phyloP scores from a whole-genome alignment of 768 basidiomycete genomes.

The Phaffia tasmanica region DNA sequence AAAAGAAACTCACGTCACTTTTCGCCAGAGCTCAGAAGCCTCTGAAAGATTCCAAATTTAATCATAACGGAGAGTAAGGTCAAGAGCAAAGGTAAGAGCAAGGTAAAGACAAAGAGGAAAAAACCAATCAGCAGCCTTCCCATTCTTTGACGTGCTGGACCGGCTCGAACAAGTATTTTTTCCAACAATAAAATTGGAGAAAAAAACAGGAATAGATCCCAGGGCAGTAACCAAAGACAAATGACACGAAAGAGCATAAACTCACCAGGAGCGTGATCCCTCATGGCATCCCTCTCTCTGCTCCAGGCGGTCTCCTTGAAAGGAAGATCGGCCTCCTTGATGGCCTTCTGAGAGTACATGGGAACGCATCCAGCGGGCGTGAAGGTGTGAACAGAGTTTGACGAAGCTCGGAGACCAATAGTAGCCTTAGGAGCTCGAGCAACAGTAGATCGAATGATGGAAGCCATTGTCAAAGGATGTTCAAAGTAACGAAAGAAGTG shows the following conservation, averaged over 20 bases:
- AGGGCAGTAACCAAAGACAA: not conserved
- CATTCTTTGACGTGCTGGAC: not conserved
- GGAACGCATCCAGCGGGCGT: conserved; percentile 1
- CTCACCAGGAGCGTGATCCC: conserved; percentile 24
- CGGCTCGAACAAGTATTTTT: not conserved
- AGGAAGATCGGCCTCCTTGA: conserved; percentile 18
- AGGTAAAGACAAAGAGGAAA: not conserved
- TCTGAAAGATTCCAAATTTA: conserved; percentile 1
- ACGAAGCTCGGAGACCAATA: not conserved
- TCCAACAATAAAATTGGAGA: not conserved
- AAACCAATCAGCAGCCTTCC: not conserved
- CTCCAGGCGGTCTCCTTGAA: conserved; percentile 14
- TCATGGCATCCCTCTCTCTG: conserved; percentile 9
- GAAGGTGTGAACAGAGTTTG: not conserved
- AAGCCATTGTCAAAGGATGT: conserved; percentile 20
- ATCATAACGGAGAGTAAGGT: not conserved
- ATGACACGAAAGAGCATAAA: not conserved
- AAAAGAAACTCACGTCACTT: conserved; percentile 20
- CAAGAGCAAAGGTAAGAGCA: not conserved
- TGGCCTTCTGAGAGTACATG: conserved; percentile 9
- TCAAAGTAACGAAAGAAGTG: not conserved
- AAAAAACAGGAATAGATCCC: not conserved
- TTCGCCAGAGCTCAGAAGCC: conserved; percentile 26
- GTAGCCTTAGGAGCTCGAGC: not conserved
- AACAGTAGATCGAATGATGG: conserved; percentile 3